These are phyloP conservation scores for Reutealis trisperma DNA, from an alignment of 345 rosid genomes.

Conservation along the genomic window DNA sequence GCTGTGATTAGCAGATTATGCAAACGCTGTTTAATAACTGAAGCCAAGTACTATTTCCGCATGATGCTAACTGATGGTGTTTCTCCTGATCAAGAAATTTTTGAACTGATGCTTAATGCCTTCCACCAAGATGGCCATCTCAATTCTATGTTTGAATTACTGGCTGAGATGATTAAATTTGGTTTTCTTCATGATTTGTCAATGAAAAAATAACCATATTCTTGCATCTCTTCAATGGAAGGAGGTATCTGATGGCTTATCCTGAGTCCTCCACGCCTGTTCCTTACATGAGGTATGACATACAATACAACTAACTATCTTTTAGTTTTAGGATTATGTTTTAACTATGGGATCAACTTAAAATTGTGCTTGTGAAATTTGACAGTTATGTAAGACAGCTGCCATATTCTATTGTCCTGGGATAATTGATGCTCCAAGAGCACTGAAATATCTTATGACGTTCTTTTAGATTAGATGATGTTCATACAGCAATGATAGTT, in stretches of 20 bases:
- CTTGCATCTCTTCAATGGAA: neutral
- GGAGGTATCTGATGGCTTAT: neutral
- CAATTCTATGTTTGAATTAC: constrained; percentile 37
- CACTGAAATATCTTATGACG: neutral
- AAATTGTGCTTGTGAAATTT: neutral
- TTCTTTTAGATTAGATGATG: neutral
- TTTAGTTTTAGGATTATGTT: neutral
- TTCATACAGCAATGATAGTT: neutral
- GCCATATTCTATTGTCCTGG: neutral
- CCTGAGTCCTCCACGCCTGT: neutral
- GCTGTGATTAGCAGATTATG: constrained; percentile 74
- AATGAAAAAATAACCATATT: constrained; percentile 17
- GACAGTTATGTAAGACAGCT: neutral
- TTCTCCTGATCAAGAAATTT: constrained; percentile 62
- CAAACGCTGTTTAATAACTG: constrained; percentile 41
- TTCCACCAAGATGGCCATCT: constrained; percentile 35
- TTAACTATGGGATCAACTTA: neutral
- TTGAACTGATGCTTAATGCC: constrained; percentile 49
- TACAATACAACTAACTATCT: neutral
- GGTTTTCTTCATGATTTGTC: constrained; percentile 43
- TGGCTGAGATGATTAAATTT: constrained; percentile 51
- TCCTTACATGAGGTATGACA: constrained; percentile 9
- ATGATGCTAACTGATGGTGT: constrained; percentile 58
- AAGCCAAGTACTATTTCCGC: constrained; percentile 50
- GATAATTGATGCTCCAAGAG: neutral